phyloP scores from a whole-genome alignment of 2,329 filamentous ascomycete species.

The Coniochaeta ligniaria region DNA sequence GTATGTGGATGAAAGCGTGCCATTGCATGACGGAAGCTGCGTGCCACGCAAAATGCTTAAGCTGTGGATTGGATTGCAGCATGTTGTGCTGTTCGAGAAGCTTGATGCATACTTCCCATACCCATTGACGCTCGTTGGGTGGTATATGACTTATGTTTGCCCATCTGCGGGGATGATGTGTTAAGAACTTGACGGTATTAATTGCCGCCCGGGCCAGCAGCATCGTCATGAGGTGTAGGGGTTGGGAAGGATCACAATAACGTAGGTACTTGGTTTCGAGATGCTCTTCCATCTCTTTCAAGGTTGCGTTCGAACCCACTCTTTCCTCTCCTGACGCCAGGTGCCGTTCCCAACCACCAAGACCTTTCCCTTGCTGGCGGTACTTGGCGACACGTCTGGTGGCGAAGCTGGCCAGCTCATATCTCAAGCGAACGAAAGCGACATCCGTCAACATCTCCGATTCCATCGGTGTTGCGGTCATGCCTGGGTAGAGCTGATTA shows the following conservation, averaged over 20 bases:
- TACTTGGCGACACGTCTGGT: slow-evolving; percentile 4
- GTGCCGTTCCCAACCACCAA: neutral
- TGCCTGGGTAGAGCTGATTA: slow-evolving; percentile 13
- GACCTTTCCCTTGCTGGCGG: neutral
- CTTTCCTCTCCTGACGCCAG: neutral
- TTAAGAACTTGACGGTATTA: slow-evolving; percentile 14
- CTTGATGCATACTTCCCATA: slow-evolving; percentile 20
- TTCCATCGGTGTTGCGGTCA: neutral
- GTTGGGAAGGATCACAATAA: slow-evolving; percentile 9
- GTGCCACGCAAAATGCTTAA: slow-evolving; percentile 23
- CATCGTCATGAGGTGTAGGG: slow-evolving; percentile 14
- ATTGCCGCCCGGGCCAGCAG: slow-evolving; percentile 8
- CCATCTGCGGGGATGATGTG: slow-evolving; percentile 22
- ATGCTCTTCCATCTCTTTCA: slow-evolving; percentile 15
- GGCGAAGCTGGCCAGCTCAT: slow-evolving; percentile 5
- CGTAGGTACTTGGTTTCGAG: slow-evolving; percentile 13
- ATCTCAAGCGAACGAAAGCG: slow-evolving; percentile 5
- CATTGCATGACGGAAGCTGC: slow-evolving; percentile 22
- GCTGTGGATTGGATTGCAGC: slow-evolving; percentile 22
- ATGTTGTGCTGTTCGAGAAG: slow-evolving; percentile 24
- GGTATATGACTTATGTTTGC: slow-evolving; percentile 16
- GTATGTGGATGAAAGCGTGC: slow-evolving; percentile 25
- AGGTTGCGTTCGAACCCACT: slow-evolving; percentile 7
- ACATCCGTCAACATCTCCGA: slow-evolving; percentile 1
- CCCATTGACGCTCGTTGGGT: slow-evolving; percentile 17